phyloP scores from a whole-genome alignment of 805 yeast genomes.

The Metschnikowia peoriensis region DNA sequence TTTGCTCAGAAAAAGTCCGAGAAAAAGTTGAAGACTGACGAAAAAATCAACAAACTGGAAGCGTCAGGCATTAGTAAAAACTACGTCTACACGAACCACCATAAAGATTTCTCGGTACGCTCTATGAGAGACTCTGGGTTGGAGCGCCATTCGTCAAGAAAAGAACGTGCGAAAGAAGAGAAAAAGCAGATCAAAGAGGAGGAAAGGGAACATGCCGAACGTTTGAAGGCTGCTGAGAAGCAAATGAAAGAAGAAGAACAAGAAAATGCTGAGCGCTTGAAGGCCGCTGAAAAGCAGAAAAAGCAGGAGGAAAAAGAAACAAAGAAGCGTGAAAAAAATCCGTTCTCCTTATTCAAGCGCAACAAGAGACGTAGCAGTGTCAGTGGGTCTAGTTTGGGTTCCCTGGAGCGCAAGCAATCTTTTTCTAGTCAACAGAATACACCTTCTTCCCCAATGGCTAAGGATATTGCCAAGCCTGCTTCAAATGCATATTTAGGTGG shows the following conservation, averaged over 20 bases:
- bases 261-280: conserved; percentile 1
- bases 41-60: conserved; percentile 11
- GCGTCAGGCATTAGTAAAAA: conserved; percentile 16
- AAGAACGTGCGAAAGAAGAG: conserved; percentile 17
- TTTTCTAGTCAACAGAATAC: neutral
- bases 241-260: conserved; percentile 10
- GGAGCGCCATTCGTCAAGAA: conserved; percentile 4
- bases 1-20: conserved; percentile 13
- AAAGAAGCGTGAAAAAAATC: conserved; percentile 10
- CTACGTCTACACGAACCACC: conserved; percentile 19
- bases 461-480: neutral
- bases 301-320: conserved; percentile 6
- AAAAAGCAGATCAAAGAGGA: conserved; percentile 12
- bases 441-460: neutral
- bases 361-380: conserved; percentile 11
- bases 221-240: conserved; percentile 4
- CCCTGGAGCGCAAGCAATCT: neutral
- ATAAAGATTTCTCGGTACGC: conserved; percentile 15
- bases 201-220: conserved; percentile 7
- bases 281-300: conserved; percentile 7
- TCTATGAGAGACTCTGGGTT: conserved; percentile 12
- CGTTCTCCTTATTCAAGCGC: conserved; percentile 9
- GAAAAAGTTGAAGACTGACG: conserved; percentile 13
- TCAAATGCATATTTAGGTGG: neutral
- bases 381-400: conserved; percentile 7